Evolutionary conservation across 164 flowering plant species (phyloP), one percentile per base, ranked within the genome.

Genomic region (Chloranthus sessilifolius): DNA sequence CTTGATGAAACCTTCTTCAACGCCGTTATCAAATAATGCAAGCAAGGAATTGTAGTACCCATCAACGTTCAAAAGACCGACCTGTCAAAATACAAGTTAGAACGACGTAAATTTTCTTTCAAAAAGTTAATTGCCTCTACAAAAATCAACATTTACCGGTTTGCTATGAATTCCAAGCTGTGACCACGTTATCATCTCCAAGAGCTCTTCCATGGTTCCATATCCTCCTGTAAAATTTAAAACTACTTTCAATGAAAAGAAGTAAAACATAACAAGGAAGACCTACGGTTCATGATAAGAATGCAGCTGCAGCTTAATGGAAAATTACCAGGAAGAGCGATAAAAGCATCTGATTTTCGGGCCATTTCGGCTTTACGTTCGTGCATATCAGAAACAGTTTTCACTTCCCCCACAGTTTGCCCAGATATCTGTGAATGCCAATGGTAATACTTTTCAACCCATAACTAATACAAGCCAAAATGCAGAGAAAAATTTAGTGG

Each of bases 101-200:
- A 44, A 26, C 7, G 14, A 8, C 14, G 2, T 1, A 17, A 26
- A 24, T n/a, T 20, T 15, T 44, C 16, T 26, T 24, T n/a, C n/a
- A n/a, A 10, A 26, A 26, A 25, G 33, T 20, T 31, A 44, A 3
- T 3, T 35, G 7, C 21, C 11, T 24, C 22, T 10, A 50, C 22
- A 35, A 14, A 33, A 54, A 17, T n/a, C 23, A 27, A 11, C 5
- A 0, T n/a, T 69, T 72, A 87, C 98, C 61, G 95, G 75, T 63
- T 91, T 91, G 64, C 73, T 78, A 68, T 90, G 95, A 45, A 90
- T 89, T 53, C 92, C 94, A 15, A 86, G 86, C 56, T 90, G 97
- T 36, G 94, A 69, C 97, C 97, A 90, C 7, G 95, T 79, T 58
- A 90, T 86, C 86, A 82, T 84, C 64, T 90, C 97, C 71, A 90